phyloP scores from a whole-genome alignment of 306 rosid species.

The Prunus kanzakura region DNA sequence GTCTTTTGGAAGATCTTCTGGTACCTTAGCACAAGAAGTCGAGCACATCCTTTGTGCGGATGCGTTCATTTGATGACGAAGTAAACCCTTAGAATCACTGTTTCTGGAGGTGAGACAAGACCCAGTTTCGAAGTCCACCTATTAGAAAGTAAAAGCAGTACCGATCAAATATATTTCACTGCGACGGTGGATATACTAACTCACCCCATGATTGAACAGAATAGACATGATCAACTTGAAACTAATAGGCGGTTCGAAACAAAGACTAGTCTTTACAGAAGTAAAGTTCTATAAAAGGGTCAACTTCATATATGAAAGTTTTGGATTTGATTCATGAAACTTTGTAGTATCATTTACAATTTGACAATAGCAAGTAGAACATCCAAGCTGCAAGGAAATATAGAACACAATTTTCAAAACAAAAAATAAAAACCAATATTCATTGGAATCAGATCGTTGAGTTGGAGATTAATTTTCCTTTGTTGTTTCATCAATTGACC shows the following conservation, averaged over 20 bases:
- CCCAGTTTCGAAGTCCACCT: constrained; percentile 44
- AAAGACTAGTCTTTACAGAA: background rate
- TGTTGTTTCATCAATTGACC: too few relatives aligned
- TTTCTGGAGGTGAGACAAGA: constrained; percentile 27
- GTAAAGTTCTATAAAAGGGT: background rate
- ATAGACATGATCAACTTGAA: background rate
- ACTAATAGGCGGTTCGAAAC: background rate
- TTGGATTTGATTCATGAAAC: background rate
- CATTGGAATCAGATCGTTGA: too few relatives aligned
- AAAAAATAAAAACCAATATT: background rate
- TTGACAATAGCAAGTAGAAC: background rate
- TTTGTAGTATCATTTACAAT: background rate
- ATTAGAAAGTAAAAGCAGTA: constrained; percentile 8
- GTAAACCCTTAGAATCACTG: constrained; percentile 15
- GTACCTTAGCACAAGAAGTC: constrained; percentile 45
- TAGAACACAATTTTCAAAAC: background rate
- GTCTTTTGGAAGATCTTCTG: constrained; percentile 45
- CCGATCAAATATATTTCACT: constrained; percentile 3
- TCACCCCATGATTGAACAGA: background rate
- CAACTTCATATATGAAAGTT: background rate
- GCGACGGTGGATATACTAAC: background rate
- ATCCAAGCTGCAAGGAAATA: background rate
- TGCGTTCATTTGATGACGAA: constrained; percentile 24
- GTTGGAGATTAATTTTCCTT: too few relatives aligned
- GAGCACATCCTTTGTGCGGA: constrained; percentile 38